Base-by-base conservation (phyloP, 768 basidiomycete genomes). In the Russula griseocarnosa region DNA sequence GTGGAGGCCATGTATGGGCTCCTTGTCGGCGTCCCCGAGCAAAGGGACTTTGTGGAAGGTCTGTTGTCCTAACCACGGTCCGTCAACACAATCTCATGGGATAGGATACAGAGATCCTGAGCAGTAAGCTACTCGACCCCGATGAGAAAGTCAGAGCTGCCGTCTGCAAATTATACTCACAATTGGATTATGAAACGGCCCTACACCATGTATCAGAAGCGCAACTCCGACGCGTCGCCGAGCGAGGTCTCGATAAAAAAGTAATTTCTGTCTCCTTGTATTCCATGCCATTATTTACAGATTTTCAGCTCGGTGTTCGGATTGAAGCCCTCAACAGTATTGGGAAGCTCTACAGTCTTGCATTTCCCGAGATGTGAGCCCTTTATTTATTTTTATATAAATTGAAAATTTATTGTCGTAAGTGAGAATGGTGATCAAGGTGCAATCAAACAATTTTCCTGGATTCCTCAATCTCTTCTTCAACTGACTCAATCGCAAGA, bases 131-230 rank as follows among this genome's bases (percentile, higher is more conserved):
- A 6, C 69, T 82, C 1, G 97, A 99, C 73, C 87, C 92, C 0
- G 97, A 98, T 67, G 97, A 98, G 63, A 91, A 86, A 70, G 87
- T 99, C 47, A 85, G 97, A 32, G 84, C 89, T 7, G 87, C 92
- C 0, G 86, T 86, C 0, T 96, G 94, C 78, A 86, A 82, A 70
- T 75, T 92, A 13, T 92, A 93, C 68, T 85, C 86, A 1, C 82
- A 86, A 60, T 76, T 98, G 13, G 95, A 98, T 72, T 98, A 93
- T 71, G 97, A 99, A 74, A 89, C 88, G 0, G 89, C 86, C 0
- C 72, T 94, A 36, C 94, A 96, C 71, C 86, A 92, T 69, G 85
- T 95, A 32, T 82, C 84, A 10, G 79, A 81, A 63, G 71, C 72
- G 0, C 86, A 87, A 55, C 76, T 98, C 52, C 78, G 80, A 16